Evolutionary conservation across 768 basidiomycete species (phyloP), one percentile per base, ranked within the genome.

Genomic region (Amanita exitialis): DNA sequence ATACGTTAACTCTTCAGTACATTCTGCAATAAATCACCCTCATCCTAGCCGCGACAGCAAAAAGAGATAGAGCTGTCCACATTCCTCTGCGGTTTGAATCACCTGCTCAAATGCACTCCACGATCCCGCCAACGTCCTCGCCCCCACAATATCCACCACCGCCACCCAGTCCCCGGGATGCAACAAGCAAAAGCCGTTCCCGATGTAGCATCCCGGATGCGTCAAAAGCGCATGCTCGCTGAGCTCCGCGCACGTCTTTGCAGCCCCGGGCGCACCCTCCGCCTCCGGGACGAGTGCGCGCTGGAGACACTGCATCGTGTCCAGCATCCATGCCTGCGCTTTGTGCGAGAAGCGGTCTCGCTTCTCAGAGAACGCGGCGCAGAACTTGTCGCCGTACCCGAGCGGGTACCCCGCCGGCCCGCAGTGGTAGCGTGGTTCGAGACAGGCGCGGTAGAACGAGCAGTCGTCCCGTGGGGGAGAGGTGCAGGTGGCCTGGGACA

Each of bases 231-330:
- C 74, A 34, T 61, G 61, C 38, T 64, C 54, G 32, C 66, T 58
- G 18, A 76, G 57, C 13, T 57, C 64, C 2, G 56, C 35, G 41
- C 74, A 76, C 2, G 62, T 64, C 23, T 32, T 21, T 20, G 23
- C 27, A 0, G 56, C 55, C 6, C 39, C 48, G 1, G 43, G 51
- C 0, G 54, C 53, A n/a, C 64, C 59, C 6, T 61, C 49, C 1
- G 62, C 67, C 20, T 72, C 68, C 1, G 64, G 64, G 2, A 76
- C 68, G 18, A 76, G 65, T 2, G 64, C 66, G 0, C 52, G 54
- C 52, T 76, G 74, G 6, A 77, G 64, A 50, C 75, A 77, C 44
- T 66, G 66, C 73, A 77, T 73, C 13, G 70, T 71, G 30, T 64
- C 58, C 32, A 69, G 32, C 66, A 76, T 68, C 75, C 74, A 77